Evolutionary conservation across 176 grass and related monocot genomes (phyloP).

Genomic region (Carex littledalei): DNA sequence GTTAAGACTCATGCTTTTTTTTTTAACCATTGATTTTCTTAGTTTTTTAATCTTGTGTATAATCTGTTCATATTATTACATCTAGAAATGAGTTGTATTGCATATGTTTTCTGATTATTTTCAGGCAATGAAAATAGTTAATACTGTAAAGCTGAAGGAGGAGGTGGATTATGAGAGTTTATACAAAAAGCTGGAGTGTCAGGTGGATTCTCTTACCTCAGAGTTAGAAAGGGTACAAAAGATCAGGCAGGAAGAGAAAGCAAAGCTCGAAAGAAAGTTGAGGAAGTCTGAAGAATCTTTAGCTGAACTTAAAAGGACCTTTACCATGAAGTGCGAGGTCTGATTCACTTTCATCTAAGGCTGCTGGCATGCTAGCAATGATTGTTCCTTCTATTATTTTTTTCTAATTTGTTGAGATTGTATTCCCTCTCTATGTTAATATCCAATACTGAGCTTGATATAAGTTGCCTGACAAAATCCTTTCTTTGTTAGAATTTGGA

Average conservation of each 20-base stretch:
- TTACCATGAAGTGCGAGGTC: constrained; percentile 56
- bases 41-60: constrained; percentile 13
- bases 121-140: constrained; percentile 98
- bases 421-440: not conserved
- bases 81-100: constrained; percentile 1
- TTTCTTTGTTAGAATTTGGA: constrained; percentile 56
- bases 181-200: constrained; percentile 67
- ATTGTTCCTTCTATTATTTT: not conserved
- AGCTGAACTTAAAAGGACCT: constrained; percentile 45
- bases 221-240: constrained; percentile 93
- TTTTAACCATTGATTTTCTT: not conserved
- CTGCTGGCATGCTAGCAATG: not conserved
- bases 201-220: constrained; percentile 87
- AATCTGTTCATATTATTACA: not conserved
- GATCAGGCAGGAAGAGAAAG: constrained; percentile 52
- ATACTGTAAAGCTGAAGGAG: constrained; percentile 80
- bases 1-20: not conserved
- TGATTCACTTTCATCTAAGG: constrained; percentile 4
- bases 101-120: constrained; percentile 28
- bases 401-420: not conserved
- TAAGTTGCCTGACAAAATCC: constrained; percentile 7
- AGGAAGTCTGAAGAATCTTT: constrained; percentile 48
- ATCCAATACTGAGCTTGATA: constrained; percentile 5
- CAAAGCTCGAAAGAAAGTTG: constrained; percentile 53
- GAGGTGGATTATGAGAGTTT: constrained; percentile 91